phyloP scores from a whole-genome alignment of 345 rosid species.

The Eucalyptus tenuipes region DNA sequence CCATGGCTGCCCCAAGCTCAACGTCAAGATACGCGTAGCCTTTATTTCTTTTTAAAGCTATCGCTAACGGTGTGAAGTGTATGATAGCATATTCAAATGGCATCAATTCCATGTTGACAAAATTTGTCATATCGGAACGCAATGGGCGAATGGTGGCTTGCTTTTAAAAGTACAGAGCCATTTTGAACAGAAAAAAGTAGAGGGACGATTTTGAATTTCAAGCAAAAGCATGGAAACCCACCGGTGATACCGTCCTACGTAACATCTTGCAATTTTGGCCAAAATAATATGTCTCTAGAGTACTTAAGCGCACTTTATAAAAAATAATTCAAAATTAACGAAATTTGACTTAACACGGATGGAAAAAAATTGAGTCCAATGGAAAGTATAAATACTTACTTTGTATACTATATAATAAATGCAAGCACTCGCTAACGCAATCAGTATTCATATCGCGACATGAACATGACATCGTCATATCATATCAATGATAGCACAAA shows the following conservation, averaged over 20 bases:
- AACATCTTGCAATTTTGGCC: too few species aligned
- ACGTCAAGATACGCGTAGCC: not conserved
- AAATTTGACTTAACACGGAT: rapidly evolving
- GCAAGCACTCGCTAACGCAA: rapidly evolving
- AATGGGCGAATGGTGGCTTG: not conserved
- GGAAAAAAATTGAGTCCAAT: too few species aligned
- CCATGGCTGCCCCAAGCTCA: not conserved
- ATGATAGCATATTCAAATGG: rapidly evolving
- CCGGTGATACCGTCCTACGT: not conserved
- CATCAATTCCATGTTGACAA: not conserved
- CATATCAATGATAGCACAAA: not conserved
- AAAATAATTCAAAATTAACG: not conserved
- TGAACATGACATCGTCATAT: rapidly evolving
- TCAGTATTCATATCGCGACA: not conserved
- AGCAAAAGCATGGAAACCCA: rapidly evolving
- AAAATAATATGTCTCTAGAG: not conserved
- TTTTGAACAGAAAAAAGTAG: not conserved
- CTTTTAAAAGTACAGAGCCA: not conserved
- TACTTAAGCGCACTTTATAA: not conserved
- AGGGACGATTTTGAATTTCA: not conserved
- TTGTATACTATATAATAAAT: not conserved
- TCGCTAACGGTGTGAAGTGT: rapidly evolving
- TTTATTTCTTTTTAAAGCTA: rapidly evolving
- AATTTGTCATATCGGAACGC: not conserved
- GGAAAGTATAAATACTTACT: not conserved